Evolutionary conservation across 2,329 filamentous ascomycete genomes (phyloP).

Genomic region (Zarea fungicola): DNA sequence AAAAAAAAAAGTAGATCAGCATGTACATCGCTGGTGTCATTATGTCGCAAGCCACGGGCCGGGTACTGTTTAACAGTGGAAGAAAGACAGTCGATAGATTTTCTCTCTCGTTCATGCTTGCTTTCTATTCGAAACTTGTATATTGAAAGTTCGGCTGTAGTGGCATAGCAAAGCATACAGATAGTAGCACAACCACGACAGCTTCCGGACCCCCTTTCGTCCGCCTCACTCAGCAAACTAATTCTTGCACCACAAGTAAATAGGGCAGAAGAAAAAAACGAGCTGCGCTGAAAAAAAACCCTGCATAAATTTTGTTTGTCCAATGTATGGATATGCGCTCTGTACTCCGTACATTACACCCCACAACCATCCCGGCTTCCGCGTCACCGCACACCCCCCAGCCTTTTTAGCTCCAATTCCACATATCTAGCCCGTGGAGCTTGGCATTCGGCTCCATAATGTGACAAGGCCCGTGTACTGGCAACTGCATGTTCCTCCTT

Average conservation of each 20-base stretch:
- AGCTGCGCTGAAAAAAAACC: too few species aligned
- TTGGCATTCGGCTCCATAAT: slow-evolving; percentile 5
- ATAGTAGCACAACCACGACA: too few species aligned
- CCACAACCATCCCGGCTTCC: slow-evolving; percentile 6
- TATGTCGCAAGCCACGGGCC: not conserved
- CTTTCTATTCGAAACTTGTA: not conserved
- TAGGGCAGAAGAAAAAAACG: too few species aligned
- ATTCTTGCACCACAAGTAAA: too few species aligned
- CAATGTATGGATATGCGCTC: not conserved
- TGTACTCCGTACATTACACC: not conserved
- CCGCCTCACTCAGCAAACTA: too few species aligned
- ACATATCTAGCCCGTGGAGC: slow-evolving; percentile 6
- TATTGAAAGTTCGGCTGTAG: too few species aligned
- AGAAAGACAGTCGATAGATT: not conserved
- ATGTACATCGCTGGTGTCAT: not conserved
- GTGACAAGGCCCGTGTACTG: not conserved
- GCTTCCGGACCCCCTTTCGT: too few species aligned
- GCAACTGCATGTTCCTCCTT: slow-evolving; percentile 1
- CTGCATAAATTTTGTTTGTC: not conserved
- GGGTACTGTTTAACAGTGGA: not conserved
- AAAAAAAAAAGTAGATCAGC: not conserved
- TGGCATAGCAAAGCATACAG: too few species aligned
- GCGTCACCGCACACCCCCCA: slow-evolving; percentile 8
- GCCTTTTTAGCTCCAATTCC: slow-evolving; percentile 1
- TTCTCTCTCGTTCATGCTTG: not conserved